Conservation (phyloP, 2,329 filamentous ascomycete genomes). For the Aspergillus flavus region DNA sequence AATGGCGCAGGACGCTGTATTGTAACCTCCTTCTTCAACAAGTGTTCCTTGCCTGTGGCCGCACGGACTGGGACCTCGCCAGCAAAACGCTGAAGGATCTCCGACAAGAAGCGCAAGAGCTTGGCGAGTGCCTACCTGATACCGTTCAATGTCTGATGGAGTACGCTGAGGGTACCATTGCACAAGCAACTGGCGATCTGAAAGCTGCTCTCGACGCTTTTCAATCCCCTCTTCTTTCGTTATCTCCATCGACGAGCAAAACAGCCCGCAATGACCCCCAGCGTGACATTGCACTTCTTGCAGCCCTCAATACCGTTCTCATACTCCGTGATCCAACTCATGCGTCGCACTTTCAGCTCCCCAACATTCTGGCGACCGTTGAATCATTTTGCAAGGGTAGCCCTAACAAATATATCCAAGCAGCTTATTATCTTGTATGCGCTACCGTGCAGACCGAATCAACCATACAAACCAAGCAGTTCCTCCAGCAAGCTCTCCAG, state of each 20-base stretch:
- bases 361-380: constrained; percentile 65
- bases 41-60: constrained; percentile 69
- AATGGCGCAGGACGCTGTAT: constrained; percentile 67
- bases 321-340: constrained; percentile 68
- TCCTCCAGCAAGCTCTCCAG: constrained; percentile 72
- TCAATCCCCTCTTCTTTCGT: constrained; percentile 60
- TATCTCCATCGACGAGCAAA: constrained; percentile 47
- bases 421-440: constrained; percentile 75
- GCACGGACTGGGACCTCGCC: constrained; percentile 70
- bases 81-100: constrained; percentile 60
- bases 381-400: constrained; percentile 69
- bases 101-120: constrained; percentile 48
- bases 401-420: constrained; percentile 72
- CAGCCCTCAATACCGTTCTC: constrained; percentile 67
- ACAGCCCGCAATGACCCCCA: constrained; percentile 53
- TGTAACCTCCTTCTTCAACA: constrained; percentile 73
- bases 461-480: constrained; percentile 76
- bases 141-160: constrained; percentile 58
- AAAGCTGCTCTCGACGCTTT: constrained; percentile 69
- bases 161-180: constrained; percentile 75
- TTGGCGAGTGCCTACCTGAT: constrained; percentile 43
- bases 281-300: constrained; percentile 66
- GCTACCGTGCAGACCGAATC: constrained; percentile 68
- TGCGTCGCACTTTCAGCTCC: constrained; percentile 60
- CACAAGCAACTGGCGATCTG: constrained; percentile 76